Evolutionary conservation across 768 basidiomycete species (phyloP).

Genomic region (Leccinellum albellum): DNA sequence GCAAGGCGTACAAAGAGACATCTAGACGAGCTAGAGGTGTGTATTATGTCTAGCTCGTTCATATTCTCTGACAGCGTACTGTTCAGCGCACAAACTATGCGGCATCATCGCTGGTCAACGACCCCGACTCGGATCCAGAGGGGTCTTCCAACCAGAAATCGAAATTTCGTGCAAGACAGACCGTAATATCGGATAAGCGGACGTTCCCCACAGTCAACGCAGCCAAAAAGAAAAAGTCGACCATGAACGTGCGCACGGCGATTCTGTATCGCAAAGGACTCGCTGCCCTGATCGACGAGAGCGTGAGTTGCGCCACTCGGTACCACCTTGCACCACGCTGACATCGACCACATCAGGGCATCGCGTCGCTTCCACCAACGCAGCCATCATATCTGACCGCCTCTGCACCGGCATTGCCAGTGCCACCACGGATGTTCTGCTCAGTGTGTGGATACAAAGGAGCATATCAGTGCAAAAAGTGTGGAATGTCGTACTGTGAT

Average conservation of each 20-base stretch:
- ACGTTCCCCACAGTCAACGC: conserved; percentile 32
- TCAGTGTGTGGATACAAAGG: conserved; percentile 89
- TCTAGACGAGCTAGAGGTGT: conserved; percentile 82
- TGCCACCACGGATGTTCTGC: conserved; percentile 71
- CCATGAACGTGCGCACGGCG: conserved; percentile 75
- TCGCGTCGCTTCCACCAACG: conserved; percentile 48
- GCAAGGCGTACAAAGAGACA: conserved; percentile 73
- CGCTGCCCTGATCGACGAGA: conserved; percentile 69
- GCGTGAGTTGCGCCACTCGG: conserved; percentile 46
- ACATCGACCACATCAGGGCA: conserved; percentile 41
- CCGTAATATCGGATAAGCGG: conserved; percentile 72
- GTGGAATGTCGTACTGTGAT: conserved; percentile 75
- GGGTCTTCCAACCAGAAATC: conserved; percentile 22
- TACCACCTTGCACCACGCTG: neutral
- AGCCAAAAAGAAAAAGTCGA: conserved; percentile 68
- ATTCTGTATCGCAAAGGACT: conserved; percentile 82
- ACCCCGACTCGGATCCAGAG: conserved; percentile 30
- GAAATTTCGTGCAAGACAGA: conserved; percentile 70
- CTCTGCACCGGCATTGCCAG: conserved; percentile 50
- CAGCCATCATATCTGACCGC: conserved; percentile 73
- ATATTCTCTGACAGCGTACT: conserved; percentile 1
- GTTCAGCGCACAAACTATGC: conserved; percentile 73
- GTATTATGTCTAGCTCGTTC: neutral
- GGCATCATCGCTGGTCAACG: conserved; percentile 37
- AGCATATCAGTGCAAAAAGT: conserved; percentile 71